Conservation (phyloP, 2,329 filamentous ascomycete genomes). For the Pyricularia sp. region DNA sequence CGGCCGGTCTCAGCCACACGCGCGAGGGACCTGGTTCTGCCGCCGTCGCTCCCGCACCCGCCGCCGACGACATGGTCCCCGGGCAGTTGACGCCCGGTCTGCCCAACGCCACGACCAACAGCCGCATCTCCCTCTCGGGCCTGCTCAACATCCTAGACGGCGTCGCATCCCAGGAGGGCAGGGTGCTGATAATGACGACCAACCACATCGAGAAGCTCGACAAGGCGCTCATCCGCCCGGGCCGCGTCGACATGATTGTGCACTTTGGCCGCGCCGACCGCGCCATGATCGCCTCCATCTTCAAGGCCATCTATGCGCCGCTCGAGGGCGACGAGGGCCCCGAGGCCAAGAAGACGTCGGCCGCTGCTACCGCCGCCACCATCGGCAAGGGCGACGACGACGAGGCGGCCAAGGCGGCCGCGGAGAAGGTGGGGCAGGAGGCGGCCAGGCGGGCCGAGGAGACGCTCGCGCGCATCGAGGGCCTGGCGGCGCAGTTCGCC, state of each 20-base stretch:
- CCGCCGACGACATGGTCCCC: slow-evolving; percentile 19
- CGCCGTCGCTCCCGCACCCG: slow-evolving; percentile 7
- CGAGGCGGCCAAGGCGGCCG: slow-evolving; percentile 10
- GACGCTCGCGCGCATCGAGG: slow-evolving; percentile 29
- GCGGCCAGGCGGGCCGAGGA: slow-evolving; percentile 23
- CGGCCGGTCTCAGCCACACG: slow-evolving; percentile 57
- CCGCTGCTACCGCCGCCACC: slow-evolving; percentile 6
- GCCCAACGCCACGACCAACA: slow-evolving; percentile 3
- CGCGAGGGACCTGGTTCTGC: slow-evolving; percentile 24
- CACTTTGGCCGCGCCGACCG: slow-evolving; percentile 45
- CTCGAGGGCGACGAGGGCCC: slow-evolving; percentile 35
- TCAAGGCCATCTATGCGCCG: slow-evolving; percentile 47
- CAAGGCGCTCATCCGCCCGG: slow-evolving; percentile 52
- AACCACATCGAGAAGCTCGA: slow-evolving; percentile 54
- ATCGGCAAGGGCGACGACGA: slow-evolving; percentile 16
- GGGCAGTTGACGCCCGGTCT: slow-evolving; percentile 22
- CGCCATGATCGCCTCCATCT: slow-evolving; percentile 43
- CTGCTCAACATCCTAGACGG: slow-evolving; percentile 77
- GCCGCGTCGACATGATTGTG: slow-evolving; percentile 51
- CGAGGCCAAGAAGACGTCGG: not conserved
- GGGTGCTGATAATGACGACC: slow-evolving; percentile 58
- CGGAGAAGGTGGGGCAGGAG: slow-evolving; percentile 16
- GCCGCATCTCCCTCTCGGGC: slow-evolving; percentile 59
- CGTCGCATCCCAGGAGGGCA: slow-evolving; percentile 52
- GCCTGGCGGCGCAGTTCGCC: slow-evolving; percentile 39